These are phyloP conservation scores for Hymenoscyphus repandus DNA, from an alignment of 2,329 filamentous ascomycete genomes.

Conservation along the genomic window DNA sequence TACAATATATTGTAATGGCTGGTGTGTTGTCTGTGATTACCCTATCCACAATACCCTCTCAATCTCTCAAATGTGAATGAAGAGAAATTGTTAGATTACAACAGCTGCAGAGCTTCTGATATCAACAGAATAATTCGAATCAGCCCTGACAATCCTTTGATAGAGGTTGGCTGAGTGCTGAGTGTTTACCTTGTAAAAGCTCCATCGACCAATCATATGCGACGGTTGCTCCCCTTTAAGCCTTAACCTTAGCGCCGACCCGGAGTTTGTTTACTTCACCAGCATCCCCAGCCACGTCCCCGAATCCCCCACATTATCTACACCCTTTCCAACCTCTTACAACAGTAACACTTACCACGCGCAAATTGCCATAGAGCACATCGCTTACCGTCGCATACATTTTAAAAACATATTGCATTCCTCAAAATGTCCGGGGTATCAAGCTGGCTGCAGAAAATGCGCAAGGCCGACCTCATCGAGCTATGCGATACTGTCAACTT, in stretches of 20 bases:
- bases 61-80: too few species aligned
- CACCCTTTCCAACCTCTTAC: not conserved
- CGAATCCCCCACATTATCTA: slow-evolving; percentile 4
- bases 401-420: slow-evolving; percentile 2
- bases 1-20: too few species aligned
- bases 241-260: not conserved
- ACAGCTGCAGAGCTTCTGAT: too few species aligned
- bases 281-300: slow-evolving; percentile 1
- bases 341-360: not conserved
- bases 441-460: slow-evolving; percentile 74
- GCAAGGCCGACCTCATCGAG: slow-evolving; percentile 73
- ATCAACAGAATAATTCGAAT: too few species aligned
- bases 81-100: too few species aligned
- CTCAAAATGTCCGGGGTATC: slow-evolving; percentile 57
- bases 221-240: not conserved
- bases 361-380: not conserved
- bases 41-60: too few species aligned
- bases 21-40: too few species aligned
- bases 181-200: too few species aligned
- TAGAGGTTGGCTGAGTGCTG: too few species aligned
- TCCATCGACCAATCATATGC: too few species aligned
- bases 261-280: slow-evolving; percentile 7
- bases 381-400: not conserved
- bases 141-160: too few species aligned
- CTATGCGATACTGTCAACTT: slow-evolving; percentile 68